Evolutionary conservation across 2,329 filamentous ascomycete genomes (phyloP), one percentile per base, ranked within the genome.

Genomic region (Penicillium janthinellum): DNA sequence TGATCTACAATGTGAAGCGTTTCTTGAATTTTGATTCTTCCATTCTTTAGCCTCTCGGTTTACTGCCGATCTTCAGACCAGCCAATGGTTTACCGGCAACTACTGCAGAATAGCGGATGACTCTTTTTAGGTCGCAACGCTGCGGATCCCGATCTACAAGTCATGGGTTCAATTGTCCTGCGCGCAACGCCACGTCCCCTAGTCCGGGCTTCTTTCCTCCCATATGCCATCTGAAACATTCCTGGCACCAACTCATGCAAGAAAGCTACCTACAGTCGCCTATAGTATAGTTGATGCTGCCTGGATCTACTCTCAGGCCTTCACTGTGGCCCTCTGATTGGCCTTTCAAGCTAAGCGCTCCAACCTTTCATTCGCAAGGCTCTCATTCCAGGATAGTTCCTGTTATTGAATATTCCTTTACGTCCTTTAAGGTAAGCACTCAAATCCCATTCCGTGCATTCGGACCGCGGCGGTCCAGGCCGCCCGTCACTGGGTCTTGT

Each of bases 91-190:
- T 31, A 45, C 42, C 55, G 28, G n/a, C n/a, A 56, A 50, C 47
- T 56, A 41, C 47, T 54, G 47, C 41, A 50, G 15, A 5, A 39
- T 28, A 45, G 28, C 54, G 17, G 31, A 59, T 57, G 54, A 57
- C 54, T 48, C 35, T 12, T 12, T 34, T 56, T 20, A 28, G 38
- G 45, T 42, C 15, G 47, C 35, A 48, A 37, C 45, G 38, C 47
- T 42, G 50, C 41, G 17, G 37, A 58, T 61, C 54, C 56, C 35
- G 56, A 57, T 58, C 39, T 45, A 53, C 57, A 12, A 44, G 58
- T 66, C 62, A 66, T 63, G 56, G 61, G 64, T 50, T 54, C 55
- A 45, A 45, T 25, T 20, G 37, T 51, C 56, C 54, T 56, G 58
- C 47, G 54, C 53, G n/a, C 42, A 34, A 45, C 44, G 25, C 7